Conservation (phyloP, 306 rosid species). For the Arachis hypogaea region DNA sequence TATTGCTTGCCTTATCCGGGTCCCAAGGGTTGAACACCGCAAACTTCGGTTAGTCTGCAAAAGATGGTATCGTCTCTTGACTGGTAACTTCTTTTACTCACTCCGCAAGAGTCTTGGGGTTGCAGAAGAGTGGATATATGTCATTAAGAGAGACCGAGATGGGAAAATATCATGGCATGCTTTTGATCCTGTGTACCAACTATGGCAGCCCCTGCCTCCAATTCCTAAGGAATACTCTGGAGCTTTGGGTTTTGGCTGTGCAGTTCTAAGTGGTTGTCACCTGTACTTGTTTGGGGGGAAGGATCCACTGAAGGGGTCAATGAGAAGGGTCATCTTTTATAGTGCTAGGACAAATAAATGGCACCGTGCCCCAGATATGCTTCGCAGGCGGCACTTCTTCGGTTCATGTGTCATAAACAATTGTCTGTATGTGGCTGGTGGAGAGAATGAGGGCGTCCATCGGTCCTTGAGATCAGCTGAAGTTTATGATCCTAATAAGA, state of each 20-base stretch:
- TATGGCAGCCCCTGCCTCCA: constrained; percentile 93
- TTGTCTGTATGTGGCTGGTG: constrained; percentile 87
- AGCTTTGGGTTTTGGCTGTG: constrained; percentile 94
- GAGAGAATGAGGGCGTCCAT: constrained; percentile 79
- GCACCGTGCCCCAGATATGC: constrained; percentile 96
- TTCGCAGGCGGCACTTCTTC: constrained; percentile 79
- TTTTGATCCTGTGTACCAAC: constrained; percentile 80
- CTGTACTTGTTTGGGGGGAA: constrained; percentile 87
- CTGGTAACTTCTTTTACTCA: constrained; percentile 80
- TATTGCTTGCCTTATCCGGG: constrained; percentile 83
- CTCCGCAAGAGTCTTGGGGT: constrained; percentile 73
- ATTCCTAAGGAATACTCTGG: constrained; percentile 86
- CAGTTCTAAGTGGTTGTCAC: constrained; percentile 87
- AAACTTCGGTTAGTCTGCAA: constrained; percentile 84
- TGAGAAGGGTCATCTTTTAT: constrained; percentile 84
- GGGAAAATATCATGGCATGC: constrained; percentile 94
- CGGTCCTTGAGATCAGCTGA: constrained; percentile 81
- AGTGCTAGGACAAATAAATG: constrained; percentile 87
- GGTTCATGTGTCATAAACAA: constrained; percentile 87
- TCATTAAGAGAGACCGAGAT: constrained; percentile 82
- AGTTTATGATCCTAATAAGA: constrained; percentile 84
- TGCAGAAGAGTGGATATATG: constrained; percentile 86
- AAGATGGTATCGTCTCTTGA: constrained; percentile 84
- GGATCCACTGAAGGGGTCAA: constrained; percentile 80
- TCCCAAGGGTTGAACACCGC: constrained; percentile 78